Percentiles rank a stretch among this genome's conserved stretches.
These are phyloP conservation scores for Colletotrichum brevisporum DNA, from an alignment of 2,329 filamentous ascomycete species.

Conservation along the genomic window DNA sequence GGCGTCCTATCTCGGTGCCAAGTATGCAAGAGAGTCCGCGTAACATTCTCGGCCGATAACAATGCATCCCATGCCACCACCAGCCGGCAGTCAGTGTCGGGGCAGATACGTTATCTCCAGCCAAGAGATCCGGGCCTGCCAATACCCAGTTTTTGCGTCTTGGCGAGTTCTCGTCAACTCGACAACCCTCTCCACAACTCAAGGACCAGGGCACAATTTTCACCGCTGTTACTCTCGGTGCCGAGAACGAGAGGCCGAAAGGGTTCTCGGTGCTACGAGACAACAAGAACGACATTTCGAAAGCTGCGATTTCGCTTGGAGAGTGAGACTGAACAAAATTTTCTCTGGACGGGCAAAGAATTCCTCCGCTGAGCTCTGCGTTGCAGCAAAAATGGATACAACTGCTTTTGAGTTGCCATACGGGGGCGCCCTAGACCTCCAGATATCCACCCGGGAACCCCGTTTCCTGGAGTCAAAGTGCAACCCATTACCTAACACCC, in stretches of 20 bases:
- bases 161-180: conserved; percentile 16
- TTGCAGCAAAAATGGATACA: conserved; percentile 8
- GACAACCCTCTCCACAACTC: not conserved
- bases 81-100: not conserved
- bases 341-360: not conserved
- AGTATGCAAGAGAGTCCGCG: not conserved
- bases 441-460: conserved; percentile 22
- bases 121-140: conserved; percentile 27
- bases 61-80: not conserved
- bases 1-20: conserved; percentile 8
- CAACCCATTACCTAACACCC: conserved; percentile 19
- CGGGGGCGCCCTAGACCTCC: conserved; percentile 11
- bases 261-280: not conserved
- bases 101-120: conserved; percentile 19
- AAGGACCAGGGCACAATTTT: conserved; percentile 2
- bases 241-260: too few relatives aligned
- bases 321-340: not conserved
- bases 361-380: not conserved
- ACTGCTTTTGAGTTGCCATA: conserved; percentile 19
- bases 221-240: conserved; percentile 6
- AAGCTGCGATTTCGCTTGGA: not conserved
- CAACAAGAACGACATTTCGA: not conserved
- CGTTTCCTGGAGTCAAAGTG: not conserved
- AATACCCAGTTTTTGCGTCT: conserved; percentile 6
- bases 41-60: not conserved